A percentile compares a stretch with the other conserved stretches of the same genome.
These are phyloP conservation scores for Termitomyces sp. DNA, from an alignment of 1,284 basidiomycete species.

Conservation along the genomic window DNA sequence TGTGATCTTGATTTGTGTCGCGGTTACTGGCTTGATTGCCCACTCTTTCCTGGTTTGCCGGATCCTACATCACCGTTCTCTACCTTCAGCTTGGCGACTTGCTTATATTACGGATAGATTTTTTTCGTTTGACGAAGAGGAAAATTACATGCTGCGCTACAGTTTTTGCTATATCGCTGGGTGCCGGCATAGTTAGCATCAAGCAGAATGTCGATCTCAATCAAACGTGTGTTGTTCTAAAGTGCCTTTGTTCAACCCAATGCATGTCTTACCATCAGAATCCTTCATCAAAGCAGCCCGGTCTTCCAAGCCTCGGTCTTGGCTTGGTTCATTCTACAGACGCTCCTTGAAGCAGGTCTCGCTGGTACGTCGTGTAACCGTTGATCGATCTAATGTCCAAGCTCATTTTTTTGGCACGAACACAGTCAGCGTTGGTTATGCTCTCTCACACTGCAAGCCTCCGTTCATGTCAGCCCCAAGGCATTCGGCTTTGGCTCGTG, in stretches of 20 bases:
- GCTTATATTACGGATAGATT: slow-evolving; percentile 9
- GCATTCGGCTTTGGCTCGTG: slow-evolving; percentile 4
- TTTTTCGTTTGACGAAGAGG: slow-evolving; percentile 8
- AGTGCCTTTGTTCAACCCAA: neutral
- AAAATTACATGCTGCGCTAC: neutral
- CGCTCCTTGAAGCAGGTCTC: slow-evolving; percentile 7
- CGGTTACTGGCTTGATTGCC: slow-evolving; percentile 17
- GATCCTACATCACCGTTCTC: neutral
- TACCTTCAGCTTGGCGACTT: neutral
- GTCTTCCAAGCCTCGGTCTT: neutral
- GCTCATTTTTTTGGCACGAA: neutral
- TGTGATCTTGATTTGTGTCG: slow-evolving; percentile 19
- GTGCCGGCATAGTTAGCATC: slow-evolving; percentile 12
- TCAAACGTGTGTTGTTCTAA: slow-evolving; percentile 13
- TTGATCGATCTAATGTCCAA: neutral
- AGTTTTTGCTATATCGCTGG: slow-evolving; percentile 15
- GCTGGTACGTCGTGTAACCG: slow-evolving; percentile 1
- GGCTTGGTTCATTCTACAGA: slow-evolving; percentile 6
- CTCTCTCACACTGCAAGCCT: slow-evolving; percentile 8
- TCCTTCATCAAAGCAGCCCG: neutral
- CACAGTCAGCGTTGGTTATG: slow-evolving; percentile 8
- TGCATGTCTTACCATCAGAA: neutral
- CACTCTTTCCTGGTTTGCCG: slow-evolving; percentile 20
- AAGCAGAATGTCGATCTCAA: slow-evolving; percentile 11
- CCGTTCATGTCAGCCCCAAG: slow-evolving; percentile 5